phyloP scores from a whole-genome alignment of 108 stramenopile genomes.

The Craspedostauros australis region DNA sequence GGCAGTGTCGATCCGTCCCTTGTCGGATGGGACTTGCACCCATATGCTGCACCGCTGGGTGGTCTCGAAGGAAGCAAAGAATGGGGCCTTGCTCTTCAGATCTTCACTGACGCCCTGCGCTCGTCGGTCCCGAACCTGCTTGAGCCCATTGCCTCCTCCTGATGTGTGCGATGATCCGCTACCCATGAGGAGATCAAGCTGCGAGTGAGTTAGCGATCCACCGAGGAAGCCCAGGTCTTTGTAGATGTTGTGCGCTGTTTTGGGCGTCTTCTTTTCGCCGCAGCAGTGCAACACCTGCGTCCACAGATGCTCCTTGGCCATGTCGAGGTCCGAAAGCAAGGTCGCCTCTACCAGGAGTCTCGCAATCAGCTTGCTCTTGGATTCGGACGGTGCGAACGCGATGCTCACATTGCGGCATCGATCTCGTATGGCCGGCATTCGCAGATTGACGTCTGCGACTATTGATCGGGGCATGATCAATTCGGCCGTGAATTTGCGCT shows the following conservation, averaged over 20 bases:
- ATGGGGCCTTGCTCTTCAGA: constrained; percentile 41
- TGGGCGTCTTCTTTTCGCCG: constrained; percentile 41
- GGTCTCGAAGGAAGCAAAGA: constrained; percentile 65
- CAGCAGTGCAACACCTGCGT: constrained; percentile 45
- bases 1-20: constrained; percentile 56
- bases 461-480: constrained; percentile 66
- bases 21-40: constrained; percentile 74
- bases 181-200: constrained; percentile 47
- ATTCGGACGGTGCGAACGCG: constrained; percentile 64
- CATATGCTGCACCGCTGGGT: constrained; percentile 68
- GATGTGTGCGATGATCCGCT: background rate
- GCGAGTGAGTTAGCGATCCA: constrained; percentile 52
- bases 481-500: constrained; percentile 24
- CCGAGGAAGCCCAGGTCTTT: constrained; percentile 62
- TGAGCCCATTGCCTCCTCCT: background rate
- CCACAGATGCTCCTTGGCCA: constrained; percentile 39
- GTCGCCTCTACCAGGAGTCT: constrained; percentile 44
- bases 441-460: constrained; percentile 55
- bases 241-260: constrained; percentile 38
- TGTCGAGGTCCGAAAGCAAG: constrained; percentile 35
- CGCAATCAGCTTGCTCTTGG: constrained; percentile 76
- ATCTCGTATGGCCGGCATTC: constrained; percentile 43
- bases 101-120: constrained; percentile 45
- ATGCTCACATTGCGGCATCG: constrained; percentile 54
- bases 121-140: background rate